These are phyloP conservation scores for Lignosus rhinocerotis DNA, from an alignment of 1,284 basidiomycete species.

Conservation along the genomic window DNA sequence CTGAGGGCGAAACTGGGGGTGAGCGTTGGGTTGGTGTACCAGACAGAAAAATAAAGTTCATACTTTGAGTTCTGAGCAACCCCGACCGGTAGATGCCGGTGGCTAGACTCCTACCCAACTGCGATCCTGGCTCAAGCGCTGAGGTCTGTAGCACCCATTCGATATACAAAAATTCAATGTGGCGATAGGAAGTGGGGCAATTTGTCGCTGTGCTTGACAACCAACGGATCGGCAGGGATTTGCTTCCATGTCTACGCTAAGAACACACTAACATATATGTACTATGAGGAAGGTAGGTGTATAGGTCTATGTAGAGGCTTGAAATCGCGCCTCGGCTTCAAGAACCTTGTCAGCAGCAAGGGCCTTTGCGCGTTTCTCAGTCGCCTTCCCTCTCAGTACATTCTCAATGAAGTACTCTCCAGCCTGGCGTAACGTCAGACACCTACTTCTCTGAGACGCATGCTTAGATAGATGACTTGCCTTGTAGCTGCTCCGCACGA, in stretches of 20 bases:
- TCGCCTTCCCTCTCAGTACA: constrained; percentile 66
- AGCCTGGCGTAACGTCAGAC: constrained; percentile 49
- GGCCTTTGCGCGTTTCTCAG: constrained; percentile 42
- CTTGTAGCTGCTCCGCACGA: constrained; percentile 97
- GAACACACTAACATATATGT: not conserved
- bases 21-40: constrained; percentile 31
- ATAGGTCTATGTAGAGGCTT: not conserved
- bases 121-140: no score
- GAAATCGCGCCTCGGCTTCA: constrained; percentile 3
- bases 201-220: no score
- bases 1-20: constrained; percentile 28
- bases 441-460: not conserved
- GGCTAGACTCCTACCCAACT: constrained; percentile 8
- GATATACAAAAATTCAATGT: no score
- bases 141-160: no score
- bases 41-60: constrained; percentile 33
- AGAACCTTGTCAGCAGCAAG: constrained; percentile 32
- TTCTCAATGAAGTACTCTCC: constrained; percentile 94
- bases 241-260: not conserved
- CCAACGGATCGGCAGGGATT: no score
- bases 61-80: constrained; percentile 13
- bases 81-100: constrained; percentile 26
- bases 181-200: no score
- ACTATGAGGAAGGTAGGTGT: not conserved
- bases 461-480: constrained; percentile 40